Percentiles rank a stretch among this genome's conserved stretches.
These are phyloP conservation scores for Podospora sp. DNA, from an alignment of 495 filamentous ascomycete species.

Conservation along the genomic window DNA sequence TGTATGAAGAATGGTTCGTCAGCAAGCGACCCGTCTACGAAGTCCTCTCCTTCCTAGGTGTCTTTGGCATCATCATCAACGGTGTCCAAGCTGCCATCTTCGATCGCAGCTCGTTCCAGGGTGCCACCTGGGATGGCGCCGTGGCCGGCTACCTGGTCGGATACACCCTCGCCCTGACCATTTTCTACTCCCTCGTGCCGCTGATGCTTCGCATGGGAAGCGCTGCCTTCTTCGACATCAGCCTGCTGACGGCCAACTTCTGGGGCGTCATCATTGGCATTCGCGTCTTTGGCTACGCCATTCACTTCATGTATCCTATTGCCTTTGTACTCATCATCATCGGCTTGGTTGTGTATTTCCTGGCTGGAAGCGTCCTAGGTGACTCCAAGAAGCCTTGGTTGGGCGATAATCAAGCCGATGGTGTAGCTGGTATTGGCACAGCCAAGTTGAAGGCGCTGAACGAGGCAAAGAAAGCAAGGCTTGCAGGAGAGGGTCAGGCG, in stretches of 20 bases:
- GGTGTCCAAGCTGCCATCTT: conserved; percentile 89
- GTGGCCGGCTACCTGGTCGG: conserved; percentile 83
- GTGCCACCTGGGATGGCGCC: conserved; percentile 65
- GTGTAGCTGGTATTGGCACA: conserved; percentile 81
- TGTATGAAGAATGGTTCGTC: conserved; percentile 91
- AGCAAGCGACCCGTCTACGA: conserved; percentile 86
- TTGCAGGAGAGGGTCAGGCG: conserved; percentile 20
- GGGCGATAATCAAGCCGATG: conserved; percentile 78
- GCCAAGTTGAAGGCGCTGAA: conserved; percentile 79
- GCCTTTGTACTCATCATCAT: conserved; percentile 90
- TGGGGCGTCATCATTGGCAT: conserved; percentile 94
- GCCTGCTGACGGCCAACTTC: conserved; percentile 91
- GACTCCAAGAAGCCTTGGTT: conserved; percentile 96
- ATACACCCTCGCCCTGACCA: conserved; percentile 76
- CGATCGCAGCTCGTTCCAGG: conserved; percentile 70
- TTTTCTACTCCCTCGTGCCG: conserved; percentile 89
- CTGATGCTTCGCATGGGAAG: conserved; percentile 83
- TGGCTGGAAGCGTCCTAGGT: conserved; percentile 74
- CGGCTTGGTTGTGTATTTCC: conserved; percentile 80
- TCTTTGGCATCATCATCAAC: conserved; percentile 90
- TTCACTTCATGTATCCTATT: conserved; percentile 93
- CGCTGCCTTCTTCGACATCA: conserved; percentile 97
- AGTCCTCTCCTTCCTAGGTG: conserved; percentile 85
- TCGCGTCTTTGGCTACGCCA: conserved; percentile 73
- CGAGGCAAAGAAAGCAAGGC: conserved; percentile 42